A percentile compares a stretch with the other conserved stretches of the same genome.
phyloP scores from a whole-genome alignment of 2,329 filamentous ascomycete genomes.

The Monosporascus sp. region DNA sequence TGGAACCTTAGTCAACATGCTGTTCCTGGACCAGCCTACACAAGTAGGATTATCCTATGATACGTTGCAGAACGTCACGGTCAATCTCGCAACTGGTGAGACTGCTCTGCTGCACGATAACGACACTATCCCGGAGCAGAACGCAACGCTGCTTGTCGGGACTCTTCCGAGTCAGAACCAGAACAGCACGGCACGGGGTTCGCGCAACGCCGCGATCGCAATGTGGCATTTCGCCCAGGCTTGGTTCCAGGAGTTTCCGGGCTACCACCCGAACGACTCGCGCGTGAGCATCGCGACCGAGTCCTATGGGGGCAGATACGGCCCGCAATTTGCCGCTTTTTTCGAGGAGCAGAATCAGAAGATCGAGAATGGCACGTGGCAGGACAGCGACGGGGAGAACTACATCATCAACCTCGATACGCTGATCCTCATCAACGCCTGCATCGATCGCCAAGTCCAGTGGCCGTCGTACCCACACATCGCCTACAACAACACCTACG shows the following conservation, averaged over 20 bases:
- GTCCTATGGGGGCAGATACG: conserved; percentile 30
- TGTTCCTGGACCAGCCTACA: conserved; percentile 50
- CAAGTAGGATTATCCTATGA: conserved; percentile 61
- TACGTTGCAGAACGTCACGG: conserved; percentile 48
- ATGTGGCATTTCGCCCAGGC: conserved; percentile 59
- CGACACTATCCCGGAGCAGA: conserved; percentile 30
- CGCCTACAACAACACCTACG: conserved; percentile 41
- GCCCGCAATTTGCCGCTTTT: conserved; percentile 24
- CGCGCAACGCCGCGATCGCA: conserved; percentile 45
- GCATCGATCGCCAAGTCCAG: conserved; percentile 42
- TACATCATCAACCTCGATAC: conserved; percentile 28
- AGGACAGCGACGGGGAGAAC: conserved; percentile 21
- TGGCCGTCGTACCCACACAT: conserved; percentile 39
- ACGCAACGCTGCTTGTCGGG: conserved; percentile 37
- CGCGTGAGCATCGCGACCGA: conserved; percentile 37
- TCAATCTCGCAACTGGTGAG: conserved; percentile 35
- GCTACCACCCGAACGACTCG: conserved; percentile 54
- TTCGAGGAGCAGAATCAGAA: conserved; percentile 28
- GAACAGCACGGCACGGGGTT: conserved; percentile 41
- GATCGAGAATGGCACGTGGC: conserved; percentile 26
- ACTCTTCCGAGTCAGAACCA: conserved; percentile 50
- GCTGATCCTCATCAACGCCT: conserved; percentile 53
- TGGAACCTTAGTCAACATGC: conserved; percentile 43
- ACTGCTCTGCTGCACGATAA: conserved; percentile 28
- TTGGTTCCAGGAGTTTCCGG: conserved; percentile 49